Conservation (phyloP, 208 protist genomes). For the Acanthamoeba triangularis region DNA sequence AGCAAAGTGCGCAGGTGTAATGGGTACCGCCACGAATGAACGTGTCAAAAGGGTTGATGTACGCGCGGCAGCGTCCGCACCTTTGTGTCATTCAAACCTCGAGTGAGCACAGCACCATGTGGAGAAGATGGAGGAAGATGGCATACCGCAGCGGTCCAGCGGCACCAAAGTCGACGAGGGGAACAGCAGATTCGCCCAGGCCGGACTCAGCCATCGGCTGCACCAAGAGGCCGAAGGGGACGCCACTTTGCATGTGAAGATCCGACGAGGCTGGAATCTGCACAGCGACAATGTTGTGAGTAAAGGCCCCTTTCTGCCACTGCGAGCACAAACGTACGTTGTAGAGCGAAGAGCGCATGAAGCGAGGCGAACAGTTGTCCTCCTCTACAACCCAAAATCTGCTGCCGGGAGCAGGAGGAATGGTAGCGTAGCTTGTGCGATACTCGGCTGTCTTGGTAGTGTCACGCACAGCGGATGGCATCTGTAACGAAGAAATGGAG, state of each 20-base stretch:
- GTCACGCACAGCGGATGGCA: not conserved
- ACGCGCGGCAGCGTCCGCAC: constrained; percentile 94
- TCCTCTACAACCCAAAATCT: constrained; percentile 58
- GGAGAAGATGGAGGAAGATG: not conserved
- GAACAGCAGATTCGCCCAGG: constrained; percentile 5
- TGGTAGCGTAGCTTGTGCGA: not conserved
- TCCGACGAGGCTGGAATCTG: constrained; percentile 53
- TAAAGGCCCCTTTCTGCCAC: not conserved
- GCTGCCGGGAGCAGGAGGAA: constrained; percentile 52
- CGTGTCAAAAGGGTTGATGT: constrained; percentile 98
- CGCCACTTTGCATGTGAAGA: constrained; percentile 23
- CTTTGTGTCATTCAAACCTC: constrained; percentile 46
- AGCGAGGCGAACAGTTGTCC: constrained; percentile 73
- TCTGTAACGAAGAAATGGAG: not conserved
- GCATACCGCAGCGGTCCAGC: not conserved
- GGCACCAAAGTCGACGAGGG: constrained; percentile 22
- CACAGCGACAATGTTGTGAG: not conserved
- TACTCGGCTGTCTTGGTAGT: not conserved
- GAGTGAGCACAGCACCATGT: not conserved
- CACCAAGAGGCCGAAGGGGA: constrained; percentile 64
- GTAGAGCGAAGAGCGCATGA: constrained; percentile 75
- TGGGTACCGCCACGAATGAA: constrained; percentile 95
- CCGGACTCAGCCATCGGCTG: constrained; percentile 74
- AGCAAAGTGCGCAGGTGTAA: constrained; percentile 98
- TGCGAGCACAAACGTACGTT: not conserved